Conservation (phyloP, 2,329 filamentous ascomycete species). For the Chaetomiaceae sp. region DNA sequence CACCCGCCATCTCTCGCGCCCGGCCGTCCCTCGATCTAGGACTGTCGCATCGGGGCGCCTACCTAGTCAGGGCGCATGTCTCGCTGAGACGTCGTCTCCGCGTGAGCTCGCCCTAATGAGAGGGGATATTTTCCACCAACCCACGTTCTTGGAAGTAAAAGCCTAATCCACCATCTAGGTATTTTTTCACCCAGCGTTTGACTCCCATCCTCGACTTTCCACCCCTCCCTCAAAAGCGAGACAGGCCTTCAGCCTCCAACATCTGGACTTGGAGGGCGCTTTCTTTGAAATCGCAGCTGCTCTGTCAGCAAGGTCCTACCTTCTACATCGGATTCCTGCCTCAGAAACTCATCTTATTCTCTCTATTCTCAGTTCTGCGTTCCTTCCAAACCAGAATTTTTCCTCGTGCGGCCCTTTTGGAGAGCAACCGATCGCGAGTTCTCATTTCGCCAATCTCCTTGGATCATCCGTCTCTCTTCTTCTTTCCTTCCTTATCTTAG, state of each 20-base stretch:
- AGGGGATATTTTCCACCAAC: neutral
- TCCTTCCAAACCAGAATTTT: neutral
- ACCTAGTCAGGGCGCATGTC: too few species aligned
- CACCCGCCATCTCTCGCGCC: too few species aligned
- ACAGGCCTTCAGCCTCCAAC: neutral
- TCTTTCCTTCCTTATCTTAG: slow-evolving; percentile 7
- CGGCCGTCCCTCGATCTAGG: too few species aligned
- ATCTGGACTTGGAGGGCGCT: neutral
- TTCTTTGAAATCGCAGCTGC: neutral
- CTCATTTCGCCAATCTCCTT: slow-evolving; percentile 9
- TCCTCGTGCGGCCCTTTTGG: slow-evolving; percentile 3
- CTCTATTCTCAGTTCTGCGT: neutral
- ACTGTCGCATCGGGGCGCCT: too few species aligned
- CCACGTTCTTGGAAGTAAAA: neutral
- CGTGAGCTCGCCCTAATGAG: neutral
- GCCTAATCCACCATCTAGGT: neutral
- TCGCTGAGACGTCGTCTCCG: too few species aligned
- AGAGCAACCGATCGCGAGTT: slow-evolving; percentile 4
- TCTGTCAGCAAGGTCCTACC: neutral
- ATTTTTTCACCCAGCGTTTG: neutral
- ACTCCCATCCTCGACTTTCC: neutral
- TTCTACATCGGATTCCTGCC: slow-evolving; percentile 4
- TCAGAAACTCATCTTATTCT: neutral
- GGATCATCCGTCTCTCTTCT: slow-evolving; percentile 6
- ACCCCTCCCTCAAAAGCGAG: neutral